Conservation (phyloP, 75 land plant genomes). For the Cunninghamia lanceolata region DNA sequence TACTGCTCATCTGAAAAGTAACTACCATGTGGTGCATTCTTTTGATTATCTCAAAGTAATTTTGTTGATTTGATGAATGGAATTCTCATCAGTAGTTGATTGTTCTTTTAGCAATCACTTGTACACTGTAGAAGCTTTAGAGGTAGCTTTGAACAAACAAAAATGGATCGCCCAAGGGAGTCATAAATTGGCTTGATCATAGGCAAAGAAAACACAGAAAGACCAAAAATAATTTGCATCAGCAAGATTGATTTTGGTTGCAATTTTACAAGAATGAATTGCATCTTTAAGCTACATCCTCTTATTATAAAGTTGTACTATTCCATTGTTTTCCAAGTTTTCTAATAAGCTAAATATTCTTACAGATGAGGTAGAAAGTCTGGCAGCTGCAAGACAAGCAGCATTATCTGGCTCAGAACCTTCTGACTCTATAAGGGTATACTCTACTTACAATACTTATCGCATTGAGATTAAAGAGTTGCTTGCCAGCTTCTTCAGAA, state of each 20-base stretch:
- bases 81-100: neutral
- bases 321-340: neutral
- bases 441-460: neutral
- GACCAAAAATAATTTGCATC: neutral
- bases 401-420: slow-evolving; percentile 95
- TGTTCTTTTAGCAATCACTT: neutral
- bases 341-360: slow-evolving; percentile 2
- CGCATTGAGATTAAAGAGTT: neutral
- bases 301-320: neutral
- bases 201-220: neutral
- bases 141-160: neutral
- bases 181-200: neutral
- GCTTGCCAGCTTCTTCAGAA: neutral
- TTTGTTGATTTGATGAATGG: neutral
- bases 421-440: slow-evolving; percentile 92
- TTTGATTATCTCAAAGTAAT: no score
- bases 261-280: neutral
- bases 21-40: no score
- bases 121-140: neutral
- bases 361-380: slow-evolving; percentile 96
- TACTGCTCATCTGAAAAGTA: no score
- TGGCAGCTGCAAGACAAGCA: slow-evolving; percentile 94
- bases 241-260: neutral
- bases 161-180: neutral
- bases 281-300: neutral